These are phyloP conservation scores for Smallanthus sonchifolius DNA, from an alignment of 129 eudicot species.

Conservation along the genomic window DNA sequence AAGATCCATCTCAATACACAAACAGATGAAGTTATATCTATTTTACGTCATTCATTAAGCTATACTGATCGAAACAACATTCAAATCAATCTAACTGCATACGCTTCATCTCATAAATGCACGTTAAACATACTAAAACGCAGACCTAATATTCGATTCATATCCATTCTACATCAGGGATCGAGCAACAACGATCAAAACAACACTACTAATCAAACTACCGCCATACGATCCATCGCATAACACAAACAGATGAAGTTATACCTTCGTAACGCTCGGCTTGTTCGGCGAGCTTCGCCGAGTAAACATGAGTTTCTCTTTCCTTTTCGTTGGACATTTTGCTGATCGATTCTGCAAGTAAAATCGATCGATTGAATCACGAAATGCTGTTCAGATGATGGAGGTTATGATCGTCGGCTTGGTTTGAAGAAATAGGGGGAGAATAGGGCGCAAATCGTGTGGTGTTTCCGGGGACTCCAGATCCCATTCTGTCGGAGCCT, in stretches of 20 bases:
- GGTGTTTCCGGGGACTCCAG: constrained; percentile 14
- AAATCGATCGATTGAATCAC: constrained; percentile 5
- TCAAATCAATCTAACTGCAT: background rate
- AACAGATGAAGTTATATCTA: constrained; percentile 30
- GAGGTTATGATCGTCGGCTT: constrained; percentile 27
- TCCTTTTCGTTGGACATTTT: constrained; percentile 80
- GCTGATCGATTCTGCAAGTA: constrained; percentile 17
- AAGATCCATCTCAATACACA: constrained; percentile 15
- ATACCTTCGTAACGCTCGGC: constrained; percentile 94
- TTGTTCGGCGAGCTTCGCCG: constrained; percentile 95
- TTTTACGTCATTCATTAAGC: too few relatives aligned
- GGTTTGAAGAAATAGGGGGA: constrained; percentile 21
- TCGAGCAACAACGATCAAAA: background rate
- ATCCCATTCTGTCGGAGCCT: constrained; percentile 26
- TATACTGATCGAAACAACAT: background rate
- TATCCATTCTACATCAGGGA: background rate
- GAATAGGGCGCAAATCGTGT: constrained; percentile 35
- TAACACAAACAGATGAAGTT: background rate
- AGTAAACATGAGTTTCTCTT: constrained; percentile 85
- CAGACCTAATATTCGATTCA: constrained; percentile 3
- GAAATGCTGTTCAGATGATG: constrained; percentile 5
- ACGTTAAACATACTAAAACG: background rate
- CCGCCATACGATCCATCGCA: background rate
- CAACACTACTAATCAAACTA: constrained; percentile 6
- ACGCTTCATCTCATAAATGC: background rate